Base-by-base conservation (phyloP, 805 yeast species). In the Wickerhamomyces queroliae region DNA sequence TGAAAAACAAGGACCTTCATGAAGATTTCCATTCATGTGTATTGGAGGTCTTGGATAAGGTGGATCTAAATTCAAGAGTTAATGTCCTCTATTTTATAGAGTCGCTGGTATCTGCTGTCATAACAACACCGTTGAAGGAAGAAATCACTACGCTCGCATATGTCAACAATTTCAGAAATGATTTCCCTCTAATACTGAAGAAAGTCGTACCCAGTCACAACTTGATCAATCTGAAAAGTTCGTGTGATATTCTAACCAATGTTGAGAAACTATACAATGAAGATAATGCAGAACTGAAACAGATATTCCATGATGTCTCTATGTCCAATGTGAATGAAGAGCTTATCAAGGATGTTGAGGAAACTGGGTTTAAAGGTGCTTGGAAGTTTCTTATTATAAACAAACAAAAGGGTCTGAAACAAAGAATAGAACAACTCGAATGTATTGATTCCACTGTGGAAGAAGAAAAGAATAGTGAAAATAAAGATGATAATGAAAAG, bases 21-120 rank as follows among this genome's bases (percentile, higher is more conserved):
- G 91, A 82, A 47, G 88, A 83, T 55, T 64, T 84, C 45, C 78
- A 78, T 52, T 77, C 83, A 7, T 76, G 83, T 41, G 73, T 85
- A 17, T 55, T 81, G 32, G 90, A 80, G 42, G 76, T 76, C 32
- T 61, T 81, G 17, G 70, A 69, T 34, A 50, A 57, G 21, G 63
- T 74, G 13, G 78, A 78, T 62, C 50, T 85, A 33, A 83, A 85
- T 52, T 62, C 72, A 30, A 69, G 85, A 43, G 67, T 85, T 32
- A 84, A 81, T 45, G 69, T 85, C 7, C 69, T 86, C 42, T 85
- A 78, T 53, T 80, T 85, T 49, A 55, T 87, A 4, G 91, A 85
- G 44, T 72, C 77, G n/a, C 58, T 85, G 27, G 64, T 77, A 2
- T 48, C 60, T 17, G 67, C 66, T 19, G 60, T 72, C 18, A 38